A percentile compares a stretch with the other conserved stretches of the same genome.
Evolutionary conservation across 208 protist species (phyloP).

Genomic region (Naegleria gruberi): DNA sequence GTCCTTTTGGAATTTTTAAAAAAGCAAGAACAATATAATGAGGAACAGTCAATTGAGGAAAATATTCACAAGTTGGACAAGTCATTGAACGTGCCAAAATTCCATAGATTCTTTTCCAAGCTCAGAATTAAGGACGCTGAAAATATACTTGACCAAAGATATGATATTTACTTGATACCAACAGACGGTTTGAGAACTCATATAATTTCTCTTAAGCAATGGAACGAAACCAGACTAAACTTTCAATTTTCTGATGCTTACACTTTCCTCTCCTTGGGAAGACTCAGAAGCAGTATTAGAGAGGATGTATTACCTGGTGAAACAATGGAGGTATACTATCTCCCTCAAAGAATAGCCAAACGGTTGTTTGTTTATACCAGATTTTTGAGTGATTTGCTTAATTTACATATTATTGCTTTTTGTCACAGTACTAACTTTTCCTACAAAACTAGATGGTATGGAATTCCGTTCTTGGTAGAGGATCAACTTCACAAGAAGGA

Average conservation of each 20-base stretch:
- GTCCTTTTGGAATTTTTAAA: neutral
- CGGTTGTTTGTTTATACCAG: neutral
- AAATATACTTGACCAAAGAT: neutral
- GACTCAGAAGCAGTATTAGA: neutral
- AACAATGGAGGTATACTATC: neutral
- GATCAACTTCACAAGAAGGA: neutral
- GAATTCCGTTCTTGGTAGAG: neutral
- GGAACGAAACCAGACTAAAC: neutral
- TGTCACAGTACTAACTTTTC: neutral
- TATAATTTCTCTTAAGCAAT: neutral
- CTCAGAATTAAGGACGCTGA: neutral
- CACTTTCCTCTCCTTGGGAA: neutral
- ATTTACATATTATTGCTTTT: neutral
- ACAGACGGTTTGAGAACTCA: neutral
- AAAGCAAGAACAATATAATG: neutral
- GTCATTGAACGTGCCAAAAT: too few species aligned
- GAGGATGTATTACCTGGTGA: neutral
- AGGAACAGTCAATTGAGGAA: too few species aligned
- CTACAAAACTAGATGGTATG: neutral
- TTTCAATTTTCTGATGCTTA: constrained; percentile 11
- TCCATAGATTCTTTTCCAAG: too few species aligned
- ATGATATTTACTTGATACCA: neutral
- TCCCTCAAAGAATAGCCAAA: neutral
- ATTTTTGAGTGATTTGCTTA: neutral
- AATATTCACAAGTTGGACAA: too few species aligned